These are phyloP conservation scores for Pleurotus ostreatus DNA, from an alignment of 768 basidiomycete species.

Conservation along the genomic window DNA sequence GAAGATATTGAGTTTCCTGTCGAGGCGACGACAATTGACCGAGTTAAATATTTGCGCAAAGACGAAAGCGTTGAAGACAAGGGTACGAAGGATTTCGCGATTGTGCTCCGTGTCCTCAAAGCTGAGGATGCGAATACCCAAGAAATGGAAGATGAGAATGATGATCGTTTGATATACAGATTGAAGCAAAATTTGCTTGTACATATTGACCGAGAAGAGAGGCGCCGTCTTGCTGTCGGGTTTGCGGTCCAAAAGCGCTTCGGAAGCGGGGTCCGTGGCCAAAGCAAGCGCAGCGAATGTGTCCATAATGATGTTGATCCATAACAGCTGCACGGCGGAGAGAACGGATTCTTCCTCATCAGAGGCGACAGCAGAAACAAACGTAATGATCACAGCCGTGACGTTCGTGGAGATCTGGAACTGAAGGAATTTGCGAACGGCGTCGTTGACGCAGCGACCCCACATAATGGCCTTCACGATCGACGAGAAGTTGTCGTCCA, in stretches of 20 bases:
- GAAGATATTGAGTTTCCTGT: conserved; percentile 85
- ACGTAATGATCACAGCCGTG: conserved; percentile 92
- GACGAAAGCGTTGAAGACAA: conserved; percentile 98
- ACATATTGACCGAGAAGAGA: conserved; percentile 90
- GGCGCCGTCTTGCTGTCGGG: conserved; percentile 89
- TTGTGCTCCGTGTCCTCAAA: conserved; percentile 31
- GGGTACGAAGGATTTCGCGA: conserved; percentile 52
- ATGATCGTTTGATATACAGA: conserved; percentile 81
- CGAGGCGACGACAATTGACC: conserved; percentile 85
- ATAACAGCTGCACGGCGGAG: conserved; percentile 92
- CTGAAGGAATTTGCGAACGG: conserved; percentile 96
- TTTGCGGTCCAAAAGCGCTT: conserved; percentile 76
- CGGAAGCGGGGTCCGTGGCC: conserved; percentile 92
- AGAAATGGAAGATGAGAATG: conserved; percentile 88
- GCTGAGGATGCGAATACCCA: conserved; percentile 68
- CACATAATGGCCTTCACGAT: conserved; percentile 98
- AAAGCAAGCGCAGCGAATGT: conserved; percentile 97
- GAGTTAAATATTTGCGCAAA: conserved; percentile 98
- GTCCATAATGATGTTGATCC: conserved; percentile 99
- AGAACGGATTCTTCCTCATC: conserved; percentile 76
- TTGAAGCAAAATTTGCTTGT: conserved; percentile 93
- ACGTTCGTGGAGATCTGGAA: conserved; percentile 95
- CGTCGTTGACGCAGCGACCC: conserved; percentile 98
- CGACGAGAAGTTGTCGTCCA: conserved; percentile 96
- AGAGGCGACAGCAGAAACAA: conserved; percentile 85